phyloP scores from a whole-genome alignment of 305 asterid genomes.

The Salvia sclarea region DNA sequence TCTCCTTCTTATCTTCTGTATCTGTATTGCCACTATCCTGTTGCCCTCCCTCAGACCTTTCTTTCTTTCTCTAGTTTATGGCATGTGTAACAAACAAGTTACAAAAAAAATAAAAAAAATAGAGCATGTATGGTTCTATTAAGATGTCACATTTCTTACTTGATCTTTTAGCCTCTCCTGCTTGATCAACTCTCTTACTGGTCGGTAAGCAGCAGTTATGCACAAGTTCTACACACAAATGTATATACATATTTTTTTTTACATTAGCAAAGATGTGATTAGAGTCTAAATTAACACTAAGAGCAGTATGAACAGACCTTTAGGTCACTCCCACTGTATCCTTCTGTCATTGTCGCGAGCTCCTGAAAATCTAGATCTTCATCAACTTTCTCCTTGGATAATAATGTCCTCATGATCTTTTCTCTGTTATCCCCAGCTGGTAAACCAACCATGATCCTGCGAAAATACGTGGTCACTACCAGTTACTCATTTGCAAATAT shows the following conservation, averaged over 20 bases:
- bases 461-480: constrained; percentile 6
- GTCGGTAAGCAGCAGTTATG: constrained; percentile 83
- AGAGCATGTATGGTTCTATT: background rate
- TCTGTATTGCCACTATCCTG: constrained; percentile 19
- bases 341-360: constrained; percentile 79
- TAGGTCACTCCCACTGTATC: constrained; percentile 87
- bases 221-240: constrained; percentile 67
- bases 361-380: constrained; percentile 58
- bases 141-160: constrained; percentile 29
- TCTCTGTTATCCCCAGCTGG: constrained; percentile 77
- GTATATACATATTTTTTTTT: background rate
- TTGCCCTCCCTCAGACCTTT: constrained; percentile 39
- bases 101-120: background rate
- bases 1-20: constrained; percentile 42
- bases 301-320: constrained; percentile 50
- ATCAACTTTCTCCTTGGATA: constrained; percentile 73
- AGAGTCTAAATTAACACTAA: constrained; percentile 15
- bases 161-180: constrained; percentile 64
- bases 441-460: constrained; percentile 87
- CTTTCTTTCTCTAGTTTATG: constrained; percentile 53
- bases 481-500: constrained; percentile 13
- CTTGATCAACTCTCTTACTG: constrained; percentile 72
- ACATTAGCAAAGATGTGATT: background rate
- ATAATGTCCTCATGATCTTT: constrained; percentile 64
- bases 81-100: constrained; percentile 9